Evolutionary conservation across 2,329 filamentous ascomycete species (phyloP).

Genomic region (Colletotrichum sidae): DNA sequence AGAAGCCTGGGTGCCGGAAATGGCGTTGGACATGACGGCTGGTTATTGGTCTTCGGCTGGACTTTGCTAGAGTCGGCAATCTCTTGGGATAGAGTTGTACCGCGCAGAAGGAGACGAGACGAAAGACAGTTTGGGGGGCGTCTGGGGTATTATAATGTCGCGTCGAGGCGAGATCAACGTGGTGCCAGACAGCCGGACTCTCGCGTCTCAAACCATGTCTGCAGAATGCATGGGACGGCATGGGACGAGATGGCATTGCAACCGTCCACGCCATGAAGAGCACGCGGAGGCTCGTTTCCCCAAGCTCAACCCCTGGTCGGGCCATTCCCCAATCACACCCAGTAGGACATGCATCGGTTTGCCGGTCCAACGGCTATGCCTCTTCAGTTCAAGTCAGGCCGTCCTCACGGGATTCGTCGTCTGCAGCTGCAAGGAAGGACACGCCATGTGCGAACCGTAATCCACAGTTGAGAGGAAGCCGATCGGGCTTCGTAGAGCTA

Average conservation of each 20-base stretch:
- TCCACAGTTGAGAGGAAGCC: slow-evolving; percentile 18
- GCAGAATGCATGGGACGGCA: slow-evolving; percentile 26
- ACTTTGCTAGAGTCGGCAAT: slow-evolving; percentile 18
- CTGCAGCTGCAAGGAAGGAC: slow-evolving; percentile 1
- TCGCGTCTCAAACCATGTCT: slow-evolving; percentile 17
- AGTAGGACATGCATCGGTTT: slow-evolving; percentile 9
- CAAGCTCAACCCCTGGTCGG: slow-evolving; percentile 15
- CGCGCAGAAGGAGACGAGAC: slow-evolving; percentile 6
- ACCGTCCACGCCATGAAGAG: background rate
- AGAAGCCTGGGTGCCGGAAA: slow-evolving; percentile 12
- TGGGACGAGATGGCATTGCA: slow-evolving; percentile 4
- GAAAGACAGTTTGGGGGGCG: slow-evolving; percentile 13
- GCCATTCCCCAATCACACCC: slow-evolving; percentile 26
- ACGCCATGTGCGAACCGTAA: slow-evolving; percentile 22
- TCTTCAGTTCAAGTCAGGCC: slow-evolving; percentile 14
- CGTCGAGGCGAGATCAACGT: slow-evolving; percentile 19
- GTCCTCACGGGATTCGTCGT: slow-evolving; percentile 23
- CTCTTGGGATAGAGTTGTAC: slow-evolving; percentile 29
- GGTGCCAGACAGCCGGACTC: slow-evolving; percentile 26
- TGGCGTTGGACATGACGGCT: slow-evolving; percentile 32
- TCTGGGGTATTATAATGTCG: slow-evolving; percentile 28
- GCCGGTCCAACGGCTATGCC: slow-evolving; percentile 6
- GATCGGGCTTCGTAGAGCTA: slow-evolving; percentile 18
- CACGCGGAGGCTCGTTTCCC: slow-evolving; percentile 15
- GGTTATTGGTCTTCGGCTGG: slow-evolving; percentile 1